Conservation (phyloP, 306 rosid genomes). For the Cicer chorassanicum region DNA sequence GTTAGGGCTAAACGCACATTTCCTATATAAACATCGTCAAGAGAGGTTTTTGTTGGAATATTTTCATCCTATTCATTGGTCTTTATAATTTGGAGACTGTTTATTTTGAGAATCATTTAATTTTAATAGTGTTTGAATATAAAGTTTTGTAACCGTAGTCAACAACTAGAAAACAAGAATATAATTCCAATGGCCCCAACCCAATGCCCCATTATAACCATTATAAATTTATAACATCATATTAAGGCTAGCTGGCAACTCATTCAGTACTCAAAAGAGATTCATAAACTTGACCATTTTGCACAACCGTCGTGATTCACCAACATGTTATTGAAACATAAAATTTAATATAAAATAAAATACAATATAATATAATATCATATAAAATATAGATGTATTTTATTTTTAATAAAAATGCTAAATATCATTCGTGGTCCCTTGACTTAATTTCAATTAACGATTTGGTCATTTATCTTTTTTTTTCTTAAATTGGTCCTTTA, state of each 20-base stretch:
- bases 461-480: too few relatives aligned
- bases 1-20: too few relatives aligned
- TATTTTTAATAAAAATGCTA: too few relatives aligned
- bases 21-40: too few relatives aligned
- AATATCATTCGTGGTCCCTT: too few relatives aligned
- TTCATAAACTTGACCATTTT: slow-evolving; percentile 29
- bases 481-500: too few relatives aligned
- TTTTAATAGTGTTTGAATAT: slow-evolving; percentile 1
- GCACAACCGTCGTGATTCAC: slow-evolving; percentile 8
- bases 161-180: slow-evolving; percentile 22
- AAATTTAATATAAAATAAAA: too few relatives aligned
- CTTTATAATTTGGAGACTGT: background rate
- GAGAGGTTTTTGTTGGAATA: background rate
- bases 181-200: slow-evolving; percentile 2
- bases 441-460: too few relatives aligned
- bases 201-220: background rate
- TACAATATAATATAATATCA: too few relatives aligned
- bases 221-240: background rate
- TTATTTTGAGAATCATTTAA: background rate
- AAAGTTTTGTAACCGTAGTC: background rate
- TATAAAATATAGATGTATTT: too few relatives aligned
- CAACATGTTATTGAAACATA: background rate
- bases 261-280: background rate
- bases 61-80: background rate
- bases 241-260: slow-evolving; percentile 8